phyloP scores from a whole-genome alignment of 1,139 yeast species.

The Kazachstania sp. region DNA sequence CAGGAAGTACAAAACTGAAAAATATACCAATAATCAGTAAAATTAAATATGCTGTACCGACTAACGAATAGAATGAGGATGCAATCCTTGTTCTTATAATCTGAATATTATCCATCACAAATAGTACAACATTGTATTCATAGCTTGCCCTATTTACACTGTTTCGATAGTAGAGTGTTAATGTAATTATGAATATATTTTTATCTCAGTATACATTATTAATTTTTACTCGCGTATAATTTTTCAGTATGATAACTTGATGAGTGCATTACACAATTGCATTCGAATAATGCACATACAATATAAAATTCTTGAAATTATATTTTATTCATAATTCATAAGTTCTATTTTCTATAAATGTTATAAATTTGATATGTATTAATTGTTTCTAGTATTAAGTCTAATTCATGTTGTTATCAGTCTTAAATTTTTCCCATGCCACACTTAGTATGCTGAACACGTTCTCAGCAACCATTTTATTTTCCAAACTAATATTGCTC shows the following conservation, averaged over 20 bases:
- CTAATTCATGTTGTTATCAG: slow-evolving; percentile 40
- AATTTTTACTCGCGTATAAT: too few species aligned
- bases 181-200: too few species aligned
- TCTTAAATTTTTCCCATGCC: slow-evolving; percentile 86
- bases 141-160: neutral
- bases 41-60: slow-evolving; percentile 15
- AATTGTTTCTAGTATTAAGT: too few species aligned
- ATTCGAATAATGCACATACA: too few species aligned
- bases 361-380: too few species aligned
- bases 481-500: slow-evolving; percentile 47
- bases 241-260: too few species aligned
- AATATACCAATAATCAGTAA: slow-evolving; percentile 18
- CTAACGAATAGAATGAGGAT: neutral
- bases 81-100: neutral
- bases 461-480: slow-evolving; percentile 75
- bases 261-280: too few species aligned
- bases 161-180: neutral
- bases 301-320: too few species aligned
- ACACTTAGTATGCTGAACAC: slow-evolving; percentile 76
- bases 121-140: neutral
- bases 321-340: too few species aligned
- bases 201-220: too few species aligned
- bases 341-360: too few species aligned
- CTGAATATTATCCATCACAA: neutral
- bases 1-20: slow-evolving; percentile 13